Base-by-base conservation (phyloP, 768 basidiomycete species). In the Pleurotus eryngii region DNA sequence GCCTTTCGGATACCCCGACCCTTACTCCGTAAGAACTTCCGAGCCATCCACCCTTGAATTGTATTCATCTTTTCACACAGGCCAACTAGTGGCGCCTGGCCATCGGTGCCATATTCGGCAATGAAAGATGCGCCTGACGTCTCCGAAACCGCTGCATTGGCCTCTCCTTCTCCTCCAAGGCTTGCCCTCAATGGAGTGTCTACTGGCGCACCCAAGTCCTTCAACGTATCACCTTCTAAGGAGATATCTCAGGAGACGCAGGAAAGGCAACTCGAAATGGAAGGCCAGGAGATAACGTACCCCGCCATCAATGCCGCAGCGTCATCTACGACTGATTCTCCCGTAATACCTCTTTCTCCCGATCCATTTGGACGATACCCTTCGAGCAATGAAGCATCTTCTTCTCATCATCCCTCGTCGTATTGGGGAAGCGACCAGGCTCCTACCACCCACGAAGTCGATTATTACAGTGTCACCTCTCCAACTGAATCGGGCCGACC, bases 341-440 rank as follows among this genome's bases (percentile, higher is more conserved):
- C 88, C 18, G 65, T 86, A n/a, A 88, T 92, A 56, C 91, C 91
- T 39, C 74, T 91, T n/a, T 89, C 89, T 8, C 88, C 90, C 6
- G 90, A 92, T 71, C 90, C 90, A 24, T 92, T 92, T 64, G 85
- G 86, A 9, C 80, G 89, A 24, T 86, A 81, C 63, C 77, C 89
- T 30, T 90, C 88, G 2, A 63, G 72, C 27, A 53, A 60, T 12
- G 57, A 54, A 4, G 62, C 22, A 60, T 56, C 17, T 55, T 60
- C 43, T 54, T 40, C 63, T 48, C 62, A 61, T 56, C 69, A 70
- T 37, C 63, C 76, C 27, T 67, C 72, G 35, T 65, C 74, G 3
- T 76, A 80, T 57, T 81, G 82, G 82, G 80, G 82, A 17, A 62
- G 67, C 24, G 64, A 67, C 38, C 20, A 42, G 4, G 27, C 6